A percentile compares a stretch with the other conserved stretches of the same genome.
Evolutionary conservation across 2,329 filamentous ascomycete species (phyloP).

Genomic region (Fonsecaea nubica): DNA sequence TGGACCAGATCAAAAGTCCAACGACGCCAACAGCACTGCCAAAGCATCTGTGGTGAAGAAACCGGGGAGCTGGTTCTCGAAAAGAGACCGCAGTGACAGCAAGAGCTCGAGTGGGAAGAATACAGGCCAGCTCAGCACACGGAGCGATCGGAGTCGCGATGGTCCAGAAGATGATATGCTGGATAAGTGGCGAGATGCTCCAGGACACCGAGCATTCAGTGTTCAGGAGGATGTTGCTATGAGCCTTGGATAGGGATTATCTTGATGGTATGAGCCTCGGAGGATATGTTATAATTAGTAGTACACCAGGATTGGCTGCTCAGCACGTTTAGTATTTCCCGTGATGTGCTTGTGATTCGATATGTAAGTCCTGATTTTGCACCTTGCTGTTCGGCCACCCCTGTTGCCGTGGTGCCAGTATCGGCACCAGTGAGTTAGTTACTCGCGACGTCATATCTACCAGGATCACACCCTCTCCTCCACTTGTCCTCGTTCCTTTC

Average conservation of each 20-base stretch:
- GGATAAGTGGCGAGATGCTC: conserved; percentile 35
- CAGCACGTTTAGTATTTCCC: background rate
- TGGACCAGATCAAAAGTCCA: conserved; percentile 17
- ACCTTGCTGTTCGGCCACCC: background rate
- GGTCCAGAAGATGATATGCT: conserved; percentile 37
- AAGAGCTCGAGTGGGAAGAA: conserved; percentile 38
- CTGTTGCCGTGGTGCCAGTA: background rate
- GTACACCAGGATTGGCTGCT: background rate
- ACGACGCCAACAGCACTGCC: conserved; percentile 21
- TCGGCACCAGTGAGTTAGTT: background rate
- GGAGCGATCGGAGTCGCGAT: conserved; percentile 35
- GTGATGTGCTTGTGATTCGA: background rate
- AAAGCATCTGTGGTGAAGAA: conserved; percentile 30
- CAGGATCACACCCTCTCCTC: background rate
- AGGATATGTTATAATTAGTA: background rate
- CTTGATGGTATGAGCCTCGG: background rate
- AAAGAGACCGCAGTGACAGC: conserved; percentile 34
- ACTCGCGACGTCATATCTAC: background rate
- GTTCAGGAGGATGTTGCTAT: conserved; percentile 36
- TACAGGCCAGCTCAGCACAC: conserved; percentile 32
- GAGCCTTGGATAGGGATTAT: conserved; percentile 31
- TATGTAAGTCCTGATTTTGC: background rate
- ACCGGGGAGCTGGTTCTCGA: conserved; percentile 33
- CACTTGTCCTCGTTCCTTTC: background rate
- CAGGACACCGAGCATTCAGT: conserved; percentile 28